These are phyloP conservation scores for Eucalyptus grandis DNA, from an alignment of 345 rosid genomes.

Conservation along the genomic window DNA sequence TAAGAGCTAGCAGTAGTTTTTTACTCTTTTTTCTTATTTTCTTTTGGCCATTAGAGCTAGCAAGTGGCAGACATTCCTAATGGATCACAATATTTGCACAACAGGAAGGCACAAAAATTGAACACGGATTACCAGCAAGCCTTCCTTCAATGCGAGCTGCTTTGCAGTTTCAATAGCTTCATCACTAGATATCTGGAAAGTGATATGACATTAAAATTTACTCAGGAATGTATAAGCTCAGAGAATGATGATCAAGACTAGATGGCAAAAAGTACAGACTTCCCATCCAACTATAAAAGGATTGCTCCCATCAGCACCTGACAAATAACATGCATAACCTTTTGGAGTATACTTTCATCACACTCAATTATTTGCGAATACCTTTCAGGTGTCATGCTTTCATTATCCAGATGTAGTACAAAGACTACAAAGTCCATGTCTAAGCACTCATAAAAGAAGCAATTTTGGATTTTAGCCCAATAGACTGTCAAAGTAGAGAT, in stretches of 20 bases:
- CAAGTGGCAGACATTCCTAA: neutral
- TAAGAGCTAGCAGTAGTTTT: neutral
- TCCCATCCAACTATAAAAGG: neutral
- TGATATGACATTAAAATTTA: neutral
- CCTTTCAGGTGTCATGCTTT: neutral
- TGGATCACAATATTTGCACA: neutral
- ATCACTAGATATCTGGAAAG: conserved; percentile 39
- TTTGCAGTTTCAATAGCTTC: conserved; percentile 47
- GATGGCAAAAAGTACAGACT: neutral
- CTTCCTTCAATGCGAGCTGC: conserved; percentile 51
- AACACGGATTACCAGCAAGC: conserved; percentile 22
- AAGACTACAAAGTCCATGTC: neutral
- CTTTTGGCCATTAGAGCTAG: neutral
- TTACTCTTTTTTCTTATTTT: neutral
- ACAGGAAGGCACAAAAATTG: neutral
- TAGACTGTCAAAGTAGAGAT: neutral
- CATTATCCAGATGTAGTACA: neutral
- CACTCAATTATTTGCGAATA: neutral
- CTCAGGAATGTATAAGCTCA: neutral
- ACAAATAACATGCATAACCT: neutral
- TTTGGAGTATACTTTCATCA: neutral
- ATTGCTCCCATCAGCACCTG: neutral
- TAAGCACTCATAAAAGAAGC: neutral
- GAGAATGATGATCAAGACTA: neutral
- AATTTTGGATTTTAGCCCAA: neutral